Conservation (phyloP, 306 rosid genomes). For the Trifolium pratense region DNA sequence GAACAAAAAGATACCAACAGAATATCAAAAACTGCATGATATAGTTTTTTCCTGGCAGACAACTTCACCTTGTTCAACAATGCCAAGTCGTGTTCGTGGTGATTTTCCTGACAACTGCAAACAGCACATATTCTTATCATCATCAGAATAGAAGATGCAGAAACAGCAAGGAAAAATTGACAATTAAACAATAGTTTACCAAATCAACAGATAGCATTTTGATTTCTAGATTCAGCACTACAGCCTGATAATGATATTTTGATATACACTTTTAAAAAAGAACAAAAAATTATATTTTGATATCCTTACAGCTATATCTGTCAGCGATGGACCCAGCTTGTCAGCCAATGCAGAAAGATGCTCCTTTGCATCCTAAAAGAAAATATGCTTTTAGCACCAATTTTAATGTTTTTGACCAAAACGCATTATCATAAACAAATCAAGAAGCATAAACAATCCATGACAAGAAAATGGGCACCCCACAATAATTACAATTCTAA, state of each 20-base stretch:
- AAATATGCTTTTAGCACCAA: slow-evolving; percentile 46
- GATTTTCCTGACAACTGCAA: slow-evolving; percentile 88
- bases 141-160: slow-evolving; percentile 35
- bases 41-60: slow-evolving; percentile 59
- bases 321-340: slow-evolving; percentile 87
- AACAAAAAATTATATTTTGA: slow-evolving; percentile 17
- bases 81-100: slow-evolving; percentile 56
- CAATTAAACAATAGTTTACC: slow-evolving; percentile 27
- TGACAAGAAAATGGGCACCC: slow-evolving; percentile 34
- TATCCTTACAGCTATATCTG: slow-evolving; percentile 85
- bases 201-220: slow-evolving; percentile 4
- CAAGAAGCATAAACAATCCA: slow-evolving; percentile 31
- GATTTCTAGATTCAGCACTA: slow-evolving; percentile 17
- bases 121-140: slow-evolving; percentile 34
- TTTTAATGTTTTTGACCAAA: slow-evolving; percentile 29
- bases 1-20: slow-evolving; percentile 49
- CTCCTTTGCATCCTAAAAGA: slow-evolving; percentile 93
- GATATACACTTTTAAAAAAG: slow-evolving; percentile 29
- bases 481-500: slow-evolving; percentile 16
- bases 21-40: slow-evolving; percentile 56
- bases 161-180: slow-evolving; percentile 22
- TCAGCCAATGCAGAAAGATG: slow-evolving; percentile 95
- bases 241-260: slow-evolving; percentile 31
- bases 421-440: slow-evolving; percentile 21
- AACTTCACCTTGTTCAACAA: slow-evolving; percentile 90